phyloP scores from a whole-genome alignment of 768 basidiomycete species.

The Astraeus odoratus region DNA sequence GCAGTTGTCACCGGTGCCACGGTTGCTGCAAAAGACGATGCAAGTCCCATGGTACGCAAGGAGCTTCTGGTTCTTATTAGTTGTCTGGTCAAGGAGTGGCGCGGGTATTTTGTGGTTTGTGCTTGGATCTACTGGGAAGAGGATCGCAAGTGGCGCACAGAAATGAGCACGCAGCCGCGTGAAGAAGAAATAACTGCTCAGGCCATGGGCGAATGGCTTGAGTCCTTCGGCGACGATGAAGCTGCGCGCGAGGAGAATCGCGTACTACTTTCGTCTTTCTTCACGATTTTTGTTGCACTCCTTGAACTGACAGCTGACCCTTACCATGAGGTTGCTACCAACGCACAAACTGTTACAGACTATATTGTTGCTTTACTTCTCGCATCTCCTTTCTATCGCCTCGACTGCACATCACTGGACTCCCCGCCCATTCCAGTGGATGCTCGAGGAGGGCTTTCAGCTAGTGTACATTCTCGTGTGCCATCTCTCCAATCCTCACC shows the following conservation, averaged over 20 bases:
- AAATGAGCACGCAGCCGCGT: conserved; percentile 25
- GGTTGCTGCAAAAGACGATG: conserved; percentile 87
- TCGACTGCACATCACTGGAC: conserved; percentile 62
- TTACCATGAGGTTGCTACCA: conserved; percentile 85
- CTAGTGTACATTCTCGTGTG: conserved; percentile 33
- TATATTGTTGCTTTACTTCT: conserved; percentile 86
- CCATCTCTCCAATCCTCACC: conserved; percentile 49
- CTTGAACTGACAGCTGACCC: conserved; percentile 91
- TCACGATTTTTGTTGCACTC: conserved; percentile 84
- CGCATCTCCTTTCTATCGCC: conserved; percentile 78
- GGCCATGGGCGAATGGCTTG: conserved; percentile 76
- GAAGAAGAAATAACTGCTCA: conserved; percentile 70
- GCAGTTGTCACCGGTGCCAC: conserved; percentile 86
- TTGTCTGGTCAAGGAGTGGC: conserved; percentile 92
- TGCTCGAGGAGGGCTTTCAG: conserved; percentile 22
- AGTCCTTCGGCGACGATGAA: conserved; percentile 59
- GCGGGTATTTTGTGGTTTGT: conserved; percentile 92
- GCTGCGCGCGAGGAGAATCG: conserved; percentile 68
- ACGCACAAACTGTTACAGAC: conserved; percentile 87
- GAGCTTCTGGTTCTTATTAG: conserved; percentile 89
- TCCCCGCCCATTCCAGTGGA: conserved; percentile 38
- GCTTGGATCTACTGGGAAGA: conserved; percentile 98
- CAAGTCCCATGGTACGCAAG: conserved; percentile 93
- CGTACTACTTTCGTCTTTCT: conserved; percentile 84
- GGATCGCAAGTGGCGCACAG: conserved; percentile 59